These are phyloP conservation scores for Solanum bulbocastanum DNA, from an alignment of 257 asterid species.

Conservation along the genomic window DNA sequence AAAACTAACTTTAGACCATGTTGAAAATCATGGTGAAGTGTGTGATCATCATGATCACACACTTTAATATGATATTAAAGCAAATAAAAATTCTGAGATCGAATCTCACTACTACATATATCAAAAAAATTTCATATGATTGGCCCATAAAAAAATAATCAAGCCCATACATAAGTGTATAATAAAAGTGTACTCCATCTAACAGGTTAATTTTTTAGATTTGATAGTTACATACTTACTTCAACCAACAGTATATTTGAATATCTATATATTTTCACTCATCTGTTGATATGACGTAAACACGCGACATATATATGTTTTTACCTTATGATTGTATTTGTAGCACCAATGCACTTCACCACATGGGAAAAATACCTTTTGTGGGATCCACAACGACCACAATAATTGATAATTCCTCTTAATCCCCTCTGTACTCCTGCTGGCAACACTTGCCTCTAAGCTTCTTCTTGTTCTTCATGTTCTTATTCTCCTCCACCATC, in stretches of 20 bases:
- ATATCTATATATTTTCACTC: background rate
- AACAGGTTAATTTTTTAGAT: no score
- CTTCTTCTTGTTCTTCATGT: conserved; percentile 1
- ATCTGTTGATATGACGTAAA: background rate
- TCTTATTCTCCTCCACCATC: conserved; percentile 3
- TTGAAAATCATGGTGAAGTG: no score
- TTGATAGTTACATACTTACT: no score
- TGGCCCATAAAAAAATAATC: no score
- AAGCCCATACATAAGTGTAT: background rate
- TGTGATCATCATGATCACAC: no score
- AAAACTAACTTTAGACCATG: background rate
- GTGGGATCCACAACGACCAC: conserved; percentile 16
- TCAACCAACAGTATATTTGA: no score
- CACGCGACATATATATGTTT: background rate
- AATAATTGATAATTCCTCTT: conserved; percentile 48
- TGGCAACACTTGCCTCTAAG: conserved; percentile 25
- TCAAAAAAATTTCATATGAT: no score
- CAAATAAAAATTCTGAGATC: background rate
- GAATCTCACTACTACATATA: no score
- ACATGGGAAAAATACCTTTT: background rate
- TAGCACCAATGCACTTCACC: background rate
- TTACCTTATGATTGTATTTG: background rate
- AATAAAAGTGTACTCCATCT: no score
- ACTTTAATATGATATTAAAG: no score
- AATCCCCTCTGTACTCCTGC: conserved; percentile 46